Evolutionary conservation across 2,329 filamentous ascomycete genomes (phyloP), one percentile per base, ranked within the genome.

Genomic region (Fusarium coicis): DNA sequence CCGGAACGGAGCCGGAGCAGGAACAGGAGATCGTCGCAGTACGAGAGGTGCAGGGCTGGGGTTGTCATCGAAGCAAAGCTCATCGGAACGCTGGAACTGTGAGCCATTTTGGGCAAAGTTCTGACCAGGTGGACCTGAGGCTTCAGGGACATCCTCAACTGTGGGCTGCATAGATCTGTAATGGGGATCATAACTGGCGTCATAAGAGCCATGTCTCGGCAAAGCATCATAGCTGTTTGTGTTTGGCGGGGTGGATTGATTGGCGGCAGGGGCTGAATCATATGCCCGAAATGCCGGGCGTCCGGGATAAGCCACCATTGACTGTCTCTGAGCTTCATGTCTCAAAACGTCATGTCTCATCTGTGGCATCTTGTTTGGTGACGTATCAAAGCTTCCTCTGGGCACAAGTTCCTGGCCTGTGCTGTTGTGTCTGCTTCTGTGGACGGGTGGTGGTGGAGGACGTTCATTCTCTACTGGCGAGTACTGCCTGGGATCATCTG

Each of bases 81-180:
- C 84, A 30, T 85, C 83, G n/a, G 74, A 73, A 37, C 76, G 71
- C 34, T 74, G 71, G 52, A 76, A 66, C 46, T 76, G 74, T 42
- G 74, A 70, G 23, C 61, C 73, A 55, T 72, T 76, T 21, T 79
- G 76, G 34, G 76, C 60, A 52, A 74, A 70, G 12, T 77, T 70
- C n/a, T 81, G 79, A 11, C 79, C 74, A 7, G 73, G 62, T 12
- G 64, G 67, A 8, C 73, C 74, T 3, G 84, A 83, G 3, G 87
- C 87, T 54, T 91, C 89, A 8, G 90, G 89, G 10, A 87, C 89
- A 70, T 92, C 90, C 77, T 92, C 91, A 10, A 90, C 89, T 11
- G 87, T 91, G 6, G 87, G 89, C 74, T 91, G 90, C 87, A 90
- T 87, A 2, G 86, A 85, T 65, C 85, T 84, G 75, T 84, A 82